Evolutionary conservation across 257 asterid genomes (phyloP).

Genomic region (Nicotiana attenuata): DNA sequence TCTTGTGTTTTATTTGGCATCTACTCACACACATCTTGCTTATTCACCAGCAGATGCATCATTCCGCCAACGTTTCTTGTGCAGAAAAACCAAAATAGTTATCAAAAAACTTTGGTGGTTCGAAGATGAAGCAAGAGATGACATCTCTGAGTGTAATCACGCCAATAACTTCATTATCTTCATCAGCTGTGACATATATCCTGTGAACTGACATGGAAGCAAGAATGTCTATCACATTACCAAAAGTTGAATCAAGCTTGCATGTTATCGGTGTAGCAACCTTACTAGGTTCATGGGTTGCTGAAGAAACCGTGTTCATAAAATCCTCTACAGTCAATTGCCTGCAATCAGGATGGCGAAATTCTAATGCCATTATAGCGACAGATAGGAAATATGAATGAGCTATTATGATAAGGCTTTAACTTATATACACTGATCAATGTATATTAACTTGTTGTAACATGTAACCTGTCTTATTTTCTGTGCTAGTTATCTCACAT

Average conservation of each 20-base stretch:
- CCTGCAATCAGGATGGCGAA: slow-evolving; percentile 29
- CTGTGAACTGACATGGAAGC: slow-evolving; percentile 55
- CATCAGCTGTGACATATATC: slow-evolving; percentile 50
- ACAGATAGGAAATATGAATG: too few relatives aligned
- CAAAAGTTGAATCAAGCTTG: slow-evolving; percentile 52
- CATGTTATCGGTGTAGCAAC: slow-evolving; percentile 60
- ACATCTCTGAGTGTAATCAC: slow-evolving; percentile 78
- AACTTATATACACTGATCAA: too few relatives aligned
- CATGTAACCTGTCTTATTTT: too few relatives aligned
- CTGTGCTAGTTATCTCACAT: neutral
- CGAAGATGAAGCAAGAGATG: slow-evolving; percentile 65
- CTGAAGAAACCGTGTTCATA: slow-evolving; percentile 39
- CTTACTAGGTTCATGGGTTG: slow-evolving; percentile 29
- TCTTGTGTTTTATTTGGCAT: neutral
- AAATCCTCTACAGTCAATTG: slow-evolving; percentile 63
- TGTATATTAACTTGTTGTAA: too few relatives aligned
- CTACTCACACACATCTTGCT: neutral
- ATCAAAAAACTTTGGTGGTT: slow-evolving; percentile 64
- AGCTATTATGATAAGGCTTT: neutral
- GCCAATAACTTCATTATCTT: slow-evolving; percentile 34
- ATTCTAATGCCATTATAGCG: too few relatives aligned
- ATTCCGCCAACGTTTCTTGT: slow-evolving; percentile 37
- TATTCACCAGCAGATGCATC: neutral
- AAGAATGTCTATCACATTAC: slow-evolving; percentile 53
- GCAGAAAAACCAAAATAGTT: slow-evolving; percentile 56